Evolutionary conservation across 2,329 filamentous ascomycete species (phyloP), one percentile per base, ranked within the genome.

Genomic region (Phaeosphaeriaceae sp.): DNA sequence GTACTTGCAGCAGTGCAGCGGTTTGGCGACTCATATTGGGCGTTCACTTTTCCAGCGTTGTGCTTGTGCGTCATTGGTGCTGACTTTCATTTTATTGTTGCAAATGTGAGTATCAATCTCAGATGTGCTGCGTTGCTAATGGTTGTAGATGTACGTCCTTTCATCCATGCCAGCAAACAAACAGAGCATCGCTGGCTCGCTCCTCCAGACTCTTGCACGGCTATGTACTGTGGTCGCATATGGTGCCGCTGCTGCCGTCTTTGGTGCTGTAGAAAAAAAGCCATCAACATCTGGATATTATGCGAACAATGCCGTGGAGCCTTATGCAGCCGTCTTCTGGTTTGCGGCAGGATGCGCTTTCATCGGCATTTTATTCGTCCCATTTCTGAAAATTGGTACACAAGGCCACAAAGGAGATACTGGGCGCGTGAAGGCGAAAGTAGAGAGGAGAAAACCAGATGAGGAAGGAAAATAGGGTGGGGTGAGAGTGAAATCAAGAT

Each of bases 1-100:
- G 68, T 84, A 0, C 75, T 89, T 5, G 75, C 85, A 29, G 80
- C 83, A 0, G 77, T 87, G 40, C 83, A 87, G 60, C 71, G 75
- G 32, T 65, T 78, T 1, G 76, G 81, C 8, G 79, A 79, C 46
- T 79, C 75, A 15, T 89, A 89, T 66, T 89, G 86, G 86, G 80
- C 80, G 0, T 84, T 87, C 51, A 78, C 82, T 5, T 89, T 89
- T 63, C 84, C 86, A 0, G 79, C 80, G 0, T 70, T 88, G 32
- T 70, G 85, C 13, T 68, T 89, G 20, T 80, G 81, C 17, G 86
- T 88, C 1, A 74, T 87, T 3, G 87, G 87, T 1, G 85, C 85
- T 0, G 87, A 89, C 63, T 81, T 89, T 28, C 82, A 88, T 49
- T 89, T 88, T 68, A 87, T 88, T 51, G 86, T 89, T 17, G 81